Evolutionary conservation across 768 basidiomycete species (phyloP).

Genomic region (Mrakia blollopis): DNA sequence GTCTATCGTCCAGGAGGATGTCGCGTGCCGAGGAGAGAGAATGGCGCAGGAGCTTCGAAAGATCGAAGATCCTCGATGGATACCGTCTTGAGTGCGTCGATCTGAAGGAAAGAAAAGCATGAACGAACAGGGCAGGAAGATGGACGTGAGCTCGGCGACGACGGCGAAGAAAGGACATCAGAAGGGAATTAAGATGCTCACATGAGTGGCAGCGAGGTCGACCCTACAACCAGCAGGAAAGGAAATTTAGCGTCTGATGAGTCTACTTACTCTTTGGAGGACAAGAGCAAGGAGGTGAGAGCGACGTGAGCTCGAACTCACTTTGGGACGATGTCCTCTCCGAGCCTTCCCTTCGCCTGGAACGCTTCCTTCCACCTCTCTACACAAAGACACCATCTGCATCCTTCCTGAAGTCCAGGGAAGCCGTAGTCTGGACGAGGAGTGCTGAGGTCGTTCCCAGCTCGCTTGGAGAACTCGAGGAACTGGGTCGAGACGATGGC

Average conservation of each 20-base stretch:
- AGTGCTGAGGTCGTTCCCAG: conserved; percentile 26
- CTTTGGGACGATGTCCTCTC: conserved; percentile 27
- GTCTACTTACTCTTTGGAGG: no score
- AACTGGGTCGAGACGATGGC: conserved; percentile 21
- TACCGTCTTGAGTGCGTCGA: conserved; percentile 27
- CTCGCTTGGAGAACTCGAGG: conserved; percentile 26
- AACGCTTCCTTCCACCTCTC: conserved; percentile 31
- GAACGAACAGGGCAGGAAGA: not conserved
- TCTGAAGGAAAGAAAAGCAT: not conserved
- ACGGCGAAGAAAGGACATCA: not conserved
- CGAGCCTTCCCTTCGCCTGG: conserved; percentile 10
- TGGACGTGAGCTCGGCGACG: no score
- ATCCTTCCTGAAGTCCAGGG: conserved; percentile 13
- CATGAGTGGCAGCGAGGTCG: conserved; percentile 21
- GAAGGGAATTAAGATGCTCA: not conserved
- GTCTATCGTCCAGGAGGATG: no score
- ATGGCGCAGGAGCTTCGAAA: not conserved
- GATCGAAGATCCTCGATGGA: conserved; percentile 9
- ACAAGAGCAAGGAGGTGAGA: not conserved
- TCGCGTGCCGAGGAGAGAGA: not conserved
- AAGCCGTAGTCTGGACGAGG: conserved; percentile 26
- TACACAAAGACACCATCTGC: conserved; percentile 29
- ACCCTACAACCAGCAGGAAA: not conserved
- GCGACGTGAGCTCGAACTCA: not conserved
- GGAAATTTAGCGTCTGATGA: not conserved